These are phyloP conservation scores for Barbatosphaeria neglecta DNA, from an alignment of 495 filamentous ascomycete species.

Conservation along the genomic window DNA sequence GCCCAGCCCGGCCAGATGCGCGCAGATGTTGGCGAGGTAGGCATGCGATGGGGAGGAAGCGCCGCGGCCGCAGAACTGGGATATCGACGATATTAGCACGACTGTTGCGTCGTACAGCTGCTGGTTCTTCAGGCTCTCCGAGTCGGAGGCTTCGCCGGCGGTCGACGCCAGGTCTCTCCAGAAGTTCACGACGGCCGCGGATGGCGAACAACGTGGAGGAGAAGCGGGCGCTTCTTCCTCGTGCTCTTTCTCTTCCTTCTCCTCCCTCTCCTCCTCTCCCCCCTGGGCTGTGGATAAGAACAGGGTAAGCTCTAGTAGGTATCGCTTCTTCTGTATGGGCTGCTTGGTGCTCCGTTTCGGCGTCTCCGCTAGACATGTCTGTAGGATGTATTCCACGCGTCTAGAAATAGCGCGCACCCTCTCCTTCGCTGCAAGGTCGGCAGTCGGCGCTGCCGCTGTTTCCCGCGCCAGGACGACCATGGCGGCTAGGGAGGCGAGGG, in stretches of 20 bases:
- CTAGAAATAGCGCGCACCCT: slow-evolving; percentile 2
- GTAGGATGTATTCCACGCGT: slow-evolving; percentile 10
- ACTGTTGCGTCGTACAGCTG: slow-evolving; percentile 16
- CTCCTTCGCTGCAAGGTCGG: not conserved
- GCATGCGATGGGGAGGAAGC: slow-evolving; percentile 2
- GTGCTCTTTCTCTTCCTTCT: too few species aligned
- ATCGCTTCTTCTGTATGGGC: slow-evolving; percentile 10
- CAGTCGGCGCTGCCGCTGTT: not conserved
- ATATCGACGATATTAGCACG: slow-evolving; percentile 9
- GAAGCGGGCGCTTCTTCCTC: too few species aligned
- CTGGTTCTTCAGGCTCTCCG: slow-evolving; percentile 1
- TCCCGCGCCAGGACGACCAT: slow-evolving; percentile 11
- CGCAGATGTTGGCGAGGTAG: slow-evolving; percentile 12
- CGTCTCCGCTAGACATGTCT: slow-evolving; percentile 4
- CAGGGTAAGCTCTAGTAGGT: slow-evolving; percentile 13
- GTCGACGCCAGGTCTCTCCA: slow-evolving; percentile 5
- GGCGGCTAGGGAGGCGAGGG: not conserved
- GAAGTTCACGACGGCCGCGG: slow-evolving; percentile 2
- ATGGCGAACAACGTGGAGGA: too few species aligned
- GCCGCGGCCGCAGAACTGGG: slow-evolving; percentile 11
- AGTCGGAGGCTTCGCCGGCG: not conserved
- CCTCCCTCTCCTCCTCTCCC: not conserved
- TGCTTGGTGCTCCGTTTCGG: not conserved
- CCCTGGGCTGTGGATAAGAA: slow-evolving; percentile 7
- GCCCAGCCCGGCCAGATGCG: slow-evolving; percentile 10